A percentile compares a stretch with the other conserved stretches of the same genome.
phyloP scores from a whole-genome alignment of 164 flowering plant genomes.

The Stephania yunnanensis region DNA sequence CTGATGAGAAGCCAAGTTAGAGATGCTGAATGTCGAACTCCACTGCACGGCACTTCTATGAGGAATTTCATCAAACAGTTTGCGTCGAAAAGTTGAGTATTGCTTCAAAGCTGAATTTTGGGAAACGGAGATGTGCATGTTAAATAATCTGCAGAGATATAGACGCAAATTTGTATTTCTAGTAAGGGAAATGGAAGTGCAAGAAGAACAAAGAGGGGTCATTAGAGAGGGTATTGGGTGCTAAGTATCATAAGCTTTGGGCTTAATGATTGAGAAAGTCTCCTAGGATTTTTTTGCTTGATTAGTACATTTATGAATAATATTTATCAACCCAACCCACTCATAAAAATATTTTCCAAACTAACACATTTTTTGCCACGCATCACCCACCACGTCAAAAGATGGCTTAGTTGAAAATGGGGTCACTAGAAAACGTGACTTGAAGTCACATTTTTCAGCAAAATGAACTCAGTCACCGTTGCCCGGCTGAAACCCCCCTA shows the following conservation, averaged over 20 bases:
- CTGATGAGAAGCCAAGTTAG: constrained; percentile 3
- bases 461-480: too few relatives aligned
- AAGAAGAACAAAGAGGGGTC: not conserved
- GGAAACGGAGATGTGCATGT: not conserved
- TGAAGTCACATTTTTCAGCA: too few relatives aligned
- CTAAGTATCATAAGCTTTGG: not conserved
- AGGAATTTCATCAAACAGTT: constrained; percentile 24
- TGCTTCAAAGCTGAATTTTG: not conserved
- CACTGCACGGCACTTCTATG: constrained; percentile 8
- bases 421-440: too few relatives aligned
- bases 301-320: too few relatives aligned
- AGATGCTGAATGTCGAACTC: constrained; percentile 1
- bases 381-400: too few relatives aligned
- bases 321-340: too few relatives aligned
- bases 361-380: too few relatives aligned
- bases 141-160: not conserved
- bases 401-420: too few relatives aligned
- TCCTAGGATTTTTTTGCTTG: too few relatives aligned
- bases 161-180: not conserved
- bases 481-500: too few relatives aligned
- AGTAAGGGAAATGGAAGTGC: not conserved
- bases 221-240: constrained; percentile 4
- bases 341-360: too few relatives aligned
- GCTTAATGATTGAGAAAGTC: too few relatives aligned
- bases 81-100: constrained; percentile 6